Evolutionary conservation across 305 asterid genomes (phyloP).

Genomic region (Fraxinus angustifolia): DNA sequence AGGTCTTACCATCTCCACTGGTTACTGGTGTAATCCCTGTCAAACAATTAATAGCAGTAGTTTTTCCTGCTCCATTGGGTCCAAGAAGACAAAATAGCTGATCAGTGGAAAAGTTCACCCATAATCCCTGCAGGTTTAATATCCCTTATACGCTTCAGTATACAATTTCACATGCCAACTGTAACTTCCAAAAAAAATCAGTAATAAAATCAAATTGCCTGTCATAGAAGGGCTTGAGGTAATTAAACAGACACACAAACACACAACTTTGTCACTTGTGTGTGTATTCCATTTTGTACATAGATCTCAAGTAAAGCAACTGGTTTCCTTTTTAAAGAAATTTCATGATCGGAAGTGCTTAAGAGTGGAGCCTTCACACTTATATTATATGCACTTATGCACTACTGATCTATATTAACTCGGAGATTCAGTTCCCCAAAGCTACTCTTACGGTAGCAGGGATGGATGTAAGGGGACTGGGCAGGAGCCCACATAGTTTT

Average conservation of each 20-base stretch:
- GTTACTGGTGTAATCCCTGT: slow-evolving; percentile 92
- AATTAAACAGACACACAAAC: neutral
- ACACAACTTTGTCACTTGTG: neutral
- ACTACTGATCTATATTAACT: neutral
- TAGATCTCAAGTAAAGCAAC: neutral
- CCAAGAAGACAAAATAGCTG: slow-evolving; percentile 93
- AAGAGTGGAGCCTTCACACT: neutral
- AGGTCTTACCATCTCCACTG: slow-evolving; percentile 78
- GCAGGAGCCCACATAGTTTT: too few species aligned
- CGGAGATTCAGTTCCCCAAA: neutral
- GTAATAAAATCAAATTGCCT: neutral
- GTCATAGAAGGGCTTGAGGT: neutral
- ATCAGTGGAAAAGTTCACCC: slow-evolving; percentile 82
- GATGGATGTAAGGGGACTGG: too few species aligned
- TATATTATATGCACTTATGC: slow-evolving; percentile 12
- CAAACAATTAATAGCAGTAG: slow-evolving; percentile 83
- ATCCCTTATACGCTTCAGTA: slow-evolving; percentile 8
- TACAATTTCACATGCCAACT: neutral
- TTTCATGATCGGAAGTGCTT: neutral
- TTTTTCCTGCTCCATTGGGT: slow-evolving; percentile 97
- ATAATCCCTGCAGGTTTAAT: slow-evolving; percentile 60
- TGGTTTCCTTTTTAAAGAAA: neutral
- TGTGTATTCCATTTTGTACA: neutral
- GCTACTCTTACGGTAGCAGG: neutral
- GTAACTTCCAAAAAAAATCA: neutral